Evolutionary conservation across 331 rosid species (phyloP), one percentile per base, ranked within the genome.

Genomic region (Erythrophleum ivorense): DNA sequence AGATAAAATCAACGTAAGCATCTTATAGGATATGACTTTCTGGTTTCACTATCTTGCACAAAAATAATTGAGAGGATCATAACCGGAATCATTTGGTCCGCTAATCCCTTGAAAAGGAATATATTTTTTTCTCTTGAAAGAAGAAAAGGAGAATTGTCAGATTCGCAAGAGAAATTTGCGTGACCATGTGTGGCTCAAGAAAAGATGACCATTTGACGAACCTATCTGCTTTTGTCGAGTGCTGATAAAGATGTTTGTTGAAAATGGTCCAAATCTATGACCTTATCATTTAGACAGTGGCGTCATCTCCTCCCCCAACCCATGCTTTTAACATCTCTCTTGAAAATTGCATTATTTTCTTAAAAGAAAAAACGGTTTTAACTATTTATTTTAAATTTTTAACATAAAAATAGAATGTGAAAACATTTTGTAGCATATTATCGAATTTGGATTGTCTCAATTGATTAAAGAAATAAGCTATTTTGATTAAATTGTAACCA

Each of bases 21-120:
- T 55, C 13, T 43, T 29, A 10, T 13, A 1, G 54, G 64, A 54
- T 21, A 13, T 58, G 75, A 80, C 46, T 70, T 55, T 50, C 21
- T 2, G 40, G 57, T 71, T 76, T 70, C 57, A 69, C 12, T 36
- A 1, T 45, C 46, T 43, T 15, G 68, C 46, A 43, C 10, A 45
- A 9, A 40, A 58, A 46, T 66, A 75, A 38, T 78, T 73, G 75
- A 76, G 65, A 48, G n/a, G 75, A 48, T 71, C 1, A 65, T 72
- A 36, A 40, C 3, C 19, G 7, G 18, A 48, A 72, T 45, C 13
- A 57, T 59, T 31, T 66, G 76, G 57, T 34, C 65, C 79, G 19
- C 82, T 16, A 36, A 33, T 41, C 62, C 2, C 21, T 55, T 6
- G 16, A 21, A 71, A 53, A 80, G 40, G 38, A 58, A 68, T 16